Conservation (phyloP, 371 early-diverging fungal genomes). For the Zychaea mexicana region DNA sequence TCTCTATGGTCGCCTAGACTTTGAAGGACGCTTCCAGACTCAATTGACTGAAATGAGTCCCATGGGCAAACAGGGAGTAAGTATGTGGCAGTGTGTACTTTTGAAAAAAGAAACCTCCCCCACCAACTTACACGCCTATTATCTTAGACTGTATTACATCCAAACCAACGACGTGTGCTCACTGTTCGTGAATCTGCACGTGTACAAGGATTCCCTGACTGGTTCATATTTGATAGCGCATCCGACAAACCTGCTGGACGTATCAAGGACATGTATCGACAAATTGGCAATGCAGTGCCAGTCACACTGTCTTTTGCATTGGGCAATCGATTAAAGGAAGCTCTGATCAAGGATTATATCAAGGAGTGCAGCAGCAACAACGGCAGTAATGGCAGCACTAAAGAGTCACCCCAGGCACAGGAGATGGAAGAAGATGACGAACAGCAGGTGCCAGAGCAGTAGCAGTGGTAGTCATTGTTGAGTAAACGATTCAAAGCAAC, state of each 20-base stretch:
- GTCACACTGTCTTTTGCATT: slow-evolving; percentile 56
- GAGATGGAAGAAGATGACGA: no score
- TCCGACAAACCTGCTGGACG: slow-evolving; percentile 8
- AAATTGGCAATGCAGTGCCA: slow-evolving; percentile 69
- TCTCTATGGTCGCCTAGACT: slow-evolving; percentile 54
- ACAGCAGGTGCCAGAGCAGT: no score
- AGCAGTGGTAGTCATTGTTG: no score
- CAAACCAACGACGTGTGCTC: slow-evolving; percentile 56
- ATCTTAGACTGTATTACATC: slow-evolving; percentile 59
- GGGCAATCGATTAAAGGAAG: slow-evolving; percentile 40
- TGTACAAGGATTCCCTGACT: slow-evolving; percentile 68
- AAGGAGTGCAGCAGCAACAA: no score
- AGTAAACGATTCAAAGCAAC: no score
- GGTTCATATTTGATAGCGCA: slow-evolving; percentile 44
- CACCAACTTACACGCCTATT: no score
- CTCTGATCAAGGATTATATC: slow-evolving; percentile 32
- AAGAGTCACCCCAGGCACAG: no score
- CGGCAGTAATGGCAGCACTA: no score
- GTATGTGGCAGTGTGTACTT: neutral
- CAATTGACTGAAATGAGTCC: slow-evolving; percentile 56
- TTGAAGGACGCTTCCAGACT: slow-evolving; percentile 51
- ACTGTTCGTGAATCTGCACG: slow-evolving; percentile 64
- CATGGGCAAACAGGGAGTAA: slow-evolving; percentile 57
- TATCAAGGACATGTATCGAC: slow-evolving; percentile 51
- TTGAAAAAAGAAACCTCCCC: neutral